These are phyloP conservation scores for Pyricularia pennisetigena DNA, from an alignment of 2,329 filamentous ascomycete genomes.

Conservation along the genomic window DNA sequence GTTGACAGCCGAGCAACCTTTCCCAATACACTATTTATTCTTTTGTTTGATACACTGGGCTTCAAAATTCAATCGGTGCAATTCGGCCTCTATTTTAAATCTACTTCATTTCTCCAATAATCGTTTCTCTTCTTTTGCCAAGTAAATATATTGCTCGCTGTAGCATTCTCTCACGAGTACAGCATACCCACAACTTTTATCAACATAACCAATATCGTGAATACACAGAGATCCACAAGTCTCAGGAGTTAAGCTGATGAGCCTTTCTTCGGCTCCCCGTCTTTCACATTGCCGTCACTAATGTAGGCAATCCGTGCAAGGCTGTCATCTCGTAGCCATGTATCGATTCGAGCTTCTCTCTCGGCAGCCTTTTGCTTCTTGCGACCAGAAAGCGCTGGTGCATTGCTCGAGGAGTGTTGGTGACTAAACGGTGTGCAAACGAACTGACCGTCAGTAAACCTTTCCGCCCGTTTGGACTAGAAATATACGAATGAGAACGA, in stretches of 20 bases:
- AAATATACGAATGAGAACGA: too few relatives aligned
- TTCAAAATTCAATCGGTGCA: background rate
- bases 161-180: background rate
- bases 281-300: background rate
- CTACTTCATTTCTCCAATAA: background rate
- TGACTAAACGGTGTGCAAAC: background rate
- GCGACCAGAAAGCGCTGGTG: background rate
- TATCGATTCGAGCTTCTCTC: background rate
- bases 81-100: background rate
- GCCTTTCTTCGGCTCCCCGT: background rate
- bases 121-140: background rate
- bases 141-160: background rate
- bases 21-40: background rate
- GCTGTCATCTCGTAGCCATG: background rate
- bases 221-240: too few relatives aligned
- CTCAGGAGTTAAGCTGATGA: background rate
- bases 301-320: background rate
- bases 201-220: background rate
- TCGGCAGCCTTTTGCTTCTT: background rate
- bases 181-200: background rate
- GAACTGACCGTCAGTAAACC: background rate
- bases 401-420: background rate
- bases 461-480: background rate
- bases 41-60: background rate
- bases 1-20: background rate